Percentiles rank a stretch among this genome's conserved stretches.
phyloP scores from a whole-genome alignment of 225 moss, liverwort and hornwort genomes.

The Pleurozium schreberi region DNA sequence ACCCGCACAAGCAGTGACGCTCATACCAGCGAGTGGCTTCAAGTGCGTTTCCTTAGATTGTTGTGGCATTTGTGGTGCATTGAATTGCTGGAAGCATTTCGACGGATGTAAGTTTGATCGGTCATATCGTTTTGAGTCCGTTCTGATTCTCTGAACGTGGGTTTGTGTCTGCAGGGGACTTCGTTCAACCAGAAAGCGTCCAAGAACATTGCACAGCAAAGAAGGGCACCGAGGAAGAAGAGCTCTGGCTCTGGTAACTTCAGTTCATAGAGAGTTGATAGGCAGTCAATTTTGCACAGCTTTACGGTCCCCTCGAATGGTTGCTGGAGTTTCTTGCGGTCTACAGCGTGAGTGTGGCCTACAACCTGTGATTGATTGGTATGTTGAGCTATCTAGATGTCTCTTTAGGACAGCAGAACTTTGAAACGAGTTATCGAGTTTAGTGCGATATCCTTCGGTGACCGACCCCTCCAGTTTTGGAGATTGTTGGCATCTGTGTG shows the following conservation, averaged over 20 bases:
- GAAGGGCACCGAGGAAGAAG: slow-evolving; percentile 32
- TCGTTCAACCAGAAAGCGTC: slow-evolving; percentile 27
- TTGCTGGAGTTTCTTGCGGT: background rate
- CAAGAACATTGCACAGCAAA: slow-evolving; percentile 34
- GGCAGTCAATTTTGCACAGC: background rate
- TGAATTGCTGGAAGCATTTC: background rate
- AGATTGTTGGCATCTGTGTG: background rate
- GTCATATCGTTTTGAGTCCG: background rate
- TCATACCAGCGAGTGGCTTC: slow-evolving; percentile 70
- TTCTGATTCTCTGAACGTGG: background rate
- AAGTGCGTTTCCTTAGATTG: slow-evolving; percentile 24
- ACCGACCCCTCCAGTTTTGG: background rate
- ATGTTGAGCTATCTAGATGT: background rate
- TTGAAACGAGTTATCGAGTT: background rate
- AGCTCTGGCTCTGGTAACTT: background rate
- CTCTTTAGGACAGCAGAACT: background rate
- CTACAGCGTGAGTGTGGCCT: background rate
- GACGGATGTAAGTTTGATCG: background rate
- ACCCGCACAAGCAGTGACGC: slow-evolving; percentile 56
- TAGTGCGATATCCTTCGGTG: background rate
- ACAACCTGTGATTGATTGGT: background rate
- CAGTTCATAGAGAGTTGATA: slow-evolving; percentile 4
- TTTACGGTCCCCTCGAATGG: background rate
- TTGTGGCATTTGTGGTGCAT: background rate
- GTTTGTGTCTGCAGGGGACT: slow-evolving; percentile 17